Base-by-base conservation (phyloP, 1,139 yeast species). In the Geotrichum candidum region DNA sequence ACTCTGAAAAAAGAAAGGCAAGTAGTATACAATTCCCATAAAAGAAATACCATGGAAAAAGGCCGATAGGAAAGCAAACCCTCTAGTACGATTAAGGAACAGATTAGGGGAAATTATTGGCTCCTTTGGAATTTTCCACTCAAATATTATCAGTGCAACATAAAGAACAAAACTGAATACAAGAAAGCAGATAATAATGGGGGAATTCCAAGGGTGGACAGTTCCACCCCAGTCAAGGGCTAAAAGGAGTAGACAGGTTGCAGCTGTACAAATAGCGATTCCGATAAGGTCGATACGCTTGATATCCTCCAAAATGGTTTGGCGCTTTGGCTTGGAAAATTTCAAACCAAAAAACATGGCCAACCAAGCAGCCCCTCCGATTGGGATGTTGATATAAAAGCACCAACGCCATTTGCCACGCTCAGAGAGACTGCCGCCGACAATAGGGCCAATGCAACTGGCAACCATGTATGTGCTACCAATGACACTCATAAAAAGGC, bases 331-430 rank as follows among this genome's bases (percentile, higher is more conserved):
- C 18, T 50, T 10, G 10, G 27, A 51, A 79, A 85, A 23, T 50
- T 64, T 64, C 48, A 81, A 77, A 27, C 78, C 65, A 7, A 76
- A 54, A 54, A 84, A 76, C 33, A 82, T 68, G 0, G 73, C 69
- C 0, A 74, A 69, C 29, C 81, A 72, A 0, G 87, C 84, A 1
- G 79, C 65, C 0, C 87, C 90, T 15, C 88, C 89, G 51, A 86
- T 75, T 3, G 92, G 90, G 59, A 88, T 70, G 70, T 87, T 88
- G 67, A 88, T 78, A 72, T 83, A 87, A 72, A 88, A 88, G 67
- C 90, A 85, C 92, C 94, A 87, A 68, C 94, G 78, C 95, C 94
- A 88, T n/a, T 83, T 77, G 1, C 83, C 85, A 22, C 81, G 77
- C 80, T 79, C 50, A 0, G 88, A 79, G 65, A 86, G 80, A 0